Evolutionary conservation across 2,329 filamentous ascomycete genomes (phyloP).

Genomic region (Fusarium fracticaudum): DNA sequence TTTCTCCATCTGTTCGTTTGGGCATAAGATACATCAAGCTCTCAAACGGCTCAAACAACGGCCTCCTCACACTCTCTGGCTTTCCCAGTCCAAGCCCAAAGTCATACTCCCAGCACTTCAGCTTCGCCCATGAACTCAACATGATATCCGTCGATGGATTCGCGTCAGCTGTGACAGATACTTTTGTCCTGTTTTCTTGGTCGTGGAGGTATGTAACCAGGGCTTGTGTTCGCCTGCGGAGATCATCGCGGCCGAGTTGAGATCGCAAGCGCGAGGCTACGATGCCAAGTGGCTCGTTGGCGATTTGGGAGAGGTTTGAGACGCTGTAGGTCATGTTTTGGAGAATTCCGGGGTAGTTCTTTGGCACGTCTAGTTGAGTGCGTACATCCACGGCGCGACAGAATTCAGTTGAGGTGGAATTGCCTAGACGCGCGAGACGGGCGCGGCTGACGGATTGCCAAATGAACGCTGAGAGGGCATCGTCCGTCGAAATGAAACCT

Average conservation of each 20-base stretch:
- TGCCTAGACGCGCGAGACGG: constrained; percentile 49
- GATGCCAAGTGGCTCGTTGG: constrained; percentile 45
- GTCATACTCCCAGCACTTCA: constrained; percentile 56
- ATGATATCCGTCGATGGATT: constrained; percentile 56
- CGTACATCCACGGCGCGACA: constrained; percentile 62
- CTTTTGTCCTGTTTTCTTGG: constrained; percentile 47
- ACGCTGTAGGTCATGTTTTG: constrained; percentile 57
- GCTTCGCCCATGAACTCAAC: constrained; percentile 64
- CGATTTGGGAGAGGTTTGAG: constrained; percentile 43
- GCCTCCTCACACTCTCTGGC: constrained; percentile 59
- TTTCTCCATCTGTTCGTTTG: constrained; percentile 52
- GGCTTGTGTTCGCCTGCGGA: constrained; percentile 50
- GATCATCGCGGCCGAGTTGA: constrained; percentile 48
- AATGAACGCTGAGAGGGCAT: constrained; percentile 61
- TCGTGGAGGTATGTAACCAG: constrained; percentile 53
- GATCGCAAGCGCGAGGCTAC: constrained; percentile 53
- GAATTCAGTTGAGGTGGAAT: constrained; percentile 44
- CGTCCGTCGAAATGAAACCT: constrained; percentile 62
- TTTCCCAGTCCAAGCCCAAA: constrained; percentile 58
- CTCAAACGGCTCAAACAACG: constrained; percentile 56
- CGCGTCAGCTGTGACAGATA: constrained; percentile 49
- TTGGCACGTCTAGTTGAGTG: constrained; percentile 51
- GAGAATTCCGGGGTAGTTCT: constrained; percentile 58
- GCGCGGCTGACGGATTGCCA: constrained; percentile 57
- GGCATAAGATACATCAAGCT: constrained; percentile 62